Conservation (phyloP, 257 asterid genomes). For the Nicotiana otophora region DNA sequence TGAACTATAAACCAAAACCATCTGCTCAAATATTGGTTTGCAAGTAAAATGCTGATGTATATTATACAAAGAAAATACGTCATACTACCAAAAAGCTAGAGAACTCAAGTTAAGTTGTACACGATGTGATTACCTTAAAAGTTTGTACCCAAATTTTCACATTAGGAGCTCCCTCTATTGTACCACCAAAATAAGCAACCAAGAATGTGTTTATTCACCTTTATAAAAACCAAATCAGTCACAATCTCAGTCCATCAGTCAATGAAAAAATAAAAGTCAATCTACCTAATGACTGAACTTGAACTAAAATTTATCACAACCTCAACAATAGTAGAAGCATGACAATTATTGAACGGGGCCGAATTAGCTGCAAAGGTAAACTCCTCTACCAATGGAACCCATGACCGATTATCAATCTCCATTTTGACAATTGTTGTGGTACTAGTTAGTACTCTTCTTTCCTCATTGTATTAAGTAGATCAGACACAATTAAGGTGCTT, state of each 20-base stretch:
- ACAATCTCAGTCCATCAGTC: background rate
- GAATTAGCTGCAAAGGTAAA: constrained; percentile 66
- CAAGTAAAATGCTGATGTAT: background rate
- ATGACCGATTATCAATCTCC: constrained; percentile 36
- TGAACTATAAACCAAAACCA: background rate
- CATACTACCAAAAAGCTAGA: background rate
- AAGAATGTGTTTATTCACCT: constrained; percentile 73
- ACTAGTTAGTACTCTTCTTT: constrained; percentile 13
- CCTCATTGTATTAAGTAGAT: constrained; percentile 32
- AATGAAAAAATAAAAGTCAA: constrained; percentile 4
- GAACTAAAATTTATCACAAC: constrained; percentile 24
- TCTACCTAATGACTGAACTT: background rate
- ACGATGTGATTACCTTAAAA: constrained; percentile 49
- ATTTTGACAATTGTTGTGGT: constrained; percentile 25
- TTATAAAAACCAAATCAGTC: background rate
- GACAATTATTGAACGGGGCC: constrained; percentile 79
- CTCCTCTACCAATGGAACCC: constrained; percentile 65
- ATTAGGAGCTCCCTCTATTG: constrained; percentile 83
- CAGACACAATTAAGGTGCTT: background rate
- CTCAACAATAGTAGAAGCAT: constrained; percentile 95
- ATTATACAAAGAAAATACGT: background rate
- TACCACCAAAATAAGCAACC: constrained; percentile 93
- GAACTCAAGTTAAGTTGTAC: background rate
- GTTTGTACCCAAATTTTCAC: constrained; percentile 86
- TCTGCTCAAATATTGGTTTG: background rate